Evolutionary conservation across 257 asterid genomes (phyloP).

Genomic region (Ehretia macrophylla): DNA sequence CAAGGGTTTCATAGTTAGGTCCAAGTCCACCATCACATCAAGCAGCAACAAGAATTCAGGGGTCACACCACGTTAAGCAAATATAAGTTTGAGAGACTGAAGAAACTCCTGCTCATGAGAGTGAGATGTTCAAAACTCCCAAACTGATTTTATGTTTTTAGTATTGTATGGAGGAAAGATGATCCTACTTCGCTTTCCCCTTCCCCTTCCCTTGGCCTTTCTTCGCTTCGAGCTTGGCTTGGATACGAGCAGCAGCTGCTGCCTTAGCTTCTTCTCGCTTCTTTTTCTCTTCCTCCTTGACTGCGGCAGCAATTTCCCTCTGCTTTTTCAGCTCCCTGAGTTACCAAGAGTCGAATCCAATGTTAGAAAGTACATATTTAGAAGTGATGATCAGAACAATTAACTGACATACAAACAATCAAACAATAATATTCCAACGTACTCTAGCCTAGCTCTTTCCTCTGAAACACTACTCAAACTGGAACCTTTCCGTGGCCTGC

Average conservation of each 20-base stretch:
- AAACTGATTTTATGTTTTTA: background rate
- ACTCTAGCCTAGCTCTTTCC: conserved; percentile 95
- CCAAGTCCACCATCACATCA: no score
- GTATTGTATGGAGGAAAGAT: background rate
- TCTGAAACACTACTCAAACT: conserved; percentile 82
- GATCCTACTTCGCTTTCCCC: conserved; percentile 61
- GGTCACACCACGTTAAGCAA: no score
- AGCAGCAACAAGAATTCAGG: no score
- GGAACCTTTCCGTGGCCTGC: conserved; percentile 93
- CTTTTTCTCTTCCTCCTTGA: conserved; percentile 93
- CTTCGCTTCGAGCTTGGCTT: conserved; percentile 90
- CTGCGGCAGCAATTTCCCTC: conserved; percentile 74
- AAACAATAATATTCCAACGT: conserved; percentile 24
- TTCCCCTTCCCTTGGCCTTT: conserved; percentile 87
- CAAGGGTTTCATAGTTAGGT: no score
- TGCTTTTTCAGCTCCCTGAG: conserved; percentile 88
- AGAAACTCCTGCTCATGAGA: no score
- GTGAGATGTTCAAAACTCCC: no score
- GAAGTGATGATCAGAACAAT: background rate
- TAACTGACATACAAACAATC: background rate
- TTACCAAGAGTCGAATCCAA: conserved; percentile 1
- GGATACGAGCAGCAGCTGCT: conserved; percentile 92
- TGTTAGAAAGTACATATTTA: conserved; percentile 1
- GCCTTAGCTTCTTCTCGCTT: conserved; percentile 99
- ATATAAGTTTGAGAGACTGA: no score